Conservation (phyloP, 306 rosid genomes). For the Vigna trinervia region DNA sequence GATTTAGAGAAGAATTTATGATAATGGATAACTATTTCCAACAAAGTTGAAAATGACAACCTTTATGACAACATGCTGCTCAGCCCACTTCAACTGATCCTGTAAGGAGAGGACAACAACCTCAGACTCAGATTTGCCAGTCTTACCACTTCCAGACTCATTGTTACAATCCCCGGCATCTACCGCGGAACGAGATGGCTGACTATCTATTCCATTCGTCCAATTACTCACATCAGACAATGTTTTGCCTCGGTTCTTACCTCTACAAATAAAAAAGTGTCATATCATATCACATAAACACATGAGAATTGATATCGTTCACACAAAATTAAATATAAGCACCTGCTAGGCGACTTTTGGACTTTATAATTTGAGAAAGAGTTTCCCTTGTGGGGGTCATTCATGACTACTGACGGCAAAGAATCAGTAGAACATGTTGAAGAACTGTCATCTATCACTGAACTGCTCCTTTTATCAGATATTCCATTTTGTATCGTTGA, state of each 20-base stretch:
- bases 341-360: constrained; percentile 84
- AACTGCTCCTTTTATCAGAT: constrained; percentile 69
- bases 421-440: constrained; percentile 98
- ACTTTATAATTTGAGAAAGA: constrained; percentile 57
- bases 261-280: constrained; percentile 60
- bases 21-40: constrained; percentile 33
- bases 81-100: constrained; percentile 64
- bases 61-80: constrained; percentile 69
- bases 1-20: constrained; percentile 8
- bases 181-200: constrained; percentile 59
- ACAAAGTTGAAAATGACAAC: constrained; percentile 44
- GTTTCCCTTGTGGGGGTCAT: constrained; percentile 65
- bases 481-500: constrained; percentile 69
- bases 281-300: constrained; percentile 32
- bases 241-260: constrained; percentile 65
- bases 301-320: not conserved
- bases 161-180: constrained; percentile 55
- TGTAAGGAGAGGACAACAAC: constrained; percentile 55
- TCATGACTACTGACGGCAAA: constrained; percentile 75
- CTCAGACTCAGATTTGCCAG: constrained; percentile 61
- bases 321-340: constrained; percentile 19
- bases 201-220: constrained; percentile 70
- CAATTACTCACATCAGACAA: constrained; percentile 60
- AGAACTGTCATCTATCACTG: constrained; percentile 91
- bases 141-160: constrained; percentile 63